Percentiles rank a stretch among this genome's conserved stretches.
phyloP scores from a whole-genome alignment of 306 rosid genomes.

The Sicyos edulis region DNA sequence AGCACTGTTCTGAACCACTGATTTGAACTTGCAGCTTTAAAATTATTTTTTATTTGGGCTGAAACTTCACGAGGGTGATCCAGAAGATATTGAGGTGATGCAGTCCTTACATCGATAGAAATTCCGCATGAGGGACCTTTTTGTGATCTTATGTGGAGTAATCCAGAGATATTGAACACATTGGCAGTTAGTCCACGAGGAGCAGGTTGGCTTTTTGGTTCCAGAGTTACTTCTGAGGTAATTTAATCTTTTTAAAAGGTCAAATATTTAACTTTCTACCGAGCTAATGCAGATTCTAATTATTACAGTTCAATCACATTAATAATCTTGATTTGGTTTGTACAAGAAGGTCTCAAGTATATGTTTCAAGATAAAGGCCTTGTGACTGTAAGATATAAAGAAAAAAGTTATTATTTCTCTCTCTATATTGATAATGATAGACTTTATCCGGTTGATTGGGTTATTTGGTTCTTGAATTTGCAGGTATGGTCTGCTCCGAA shows the following conservation, averaged over 20 bases:
- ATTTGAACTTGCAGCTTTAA: too few relatives aligned
- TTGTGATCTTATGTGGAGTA: slow-evolving; percentile 99
- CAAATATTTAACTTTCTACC: slow-evolving; percentile 16
- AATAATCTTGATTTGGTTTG: slow-evolving; percentile 92
- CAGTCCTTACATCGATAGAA: too few relatives aligned
- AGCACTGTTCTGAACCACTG: too few relatives aligned
- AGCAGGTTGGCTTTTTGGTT: slow-evolving; percentile 99
- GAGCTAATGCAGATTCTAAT: slow-evolving; percentile 21
- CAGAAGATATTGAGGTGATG: too few relatives aligned
- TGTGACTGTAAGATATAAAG: slow-evolving; percentile 74
- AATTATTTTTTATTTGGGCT: too few relatives aligned
- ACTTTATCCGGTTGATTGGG: slow-evolving; percentile 12
- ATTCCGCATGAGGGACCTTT: slow-evolving; percentile 99
- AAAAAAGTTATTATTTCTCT: slow-evolving; percentile 5
- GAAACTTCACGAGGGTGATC: too few relatives aligned
- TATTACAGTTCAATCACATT: slow-evolving; percentile 79
- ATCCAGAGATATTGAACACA: slow-evolving; percentile 98
- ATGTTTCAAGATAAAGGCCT: slow-evolving; percentile 99
- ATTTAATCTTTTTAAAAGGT: slow-evolving; percentile 21
- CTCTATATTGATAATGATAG: background rate
- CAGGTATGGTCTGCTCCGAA: slow-evolving; percentile 98
- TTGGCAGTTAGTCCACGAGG: slow-evolving; percentile 99
- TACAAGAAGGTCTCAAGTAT: slow-evolving; percentile 98
- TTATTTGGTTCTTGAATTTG: slow-evolving; percentile 27
- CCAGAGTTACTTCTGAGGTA: slow-evolving; percentile 94